A percentile compares a stretch with the other conserved stretches of the same genome.
phyloP scores from a whole-genome alignment of 148 eudicot species.

The Fagopyrum esculentum region DNA sequence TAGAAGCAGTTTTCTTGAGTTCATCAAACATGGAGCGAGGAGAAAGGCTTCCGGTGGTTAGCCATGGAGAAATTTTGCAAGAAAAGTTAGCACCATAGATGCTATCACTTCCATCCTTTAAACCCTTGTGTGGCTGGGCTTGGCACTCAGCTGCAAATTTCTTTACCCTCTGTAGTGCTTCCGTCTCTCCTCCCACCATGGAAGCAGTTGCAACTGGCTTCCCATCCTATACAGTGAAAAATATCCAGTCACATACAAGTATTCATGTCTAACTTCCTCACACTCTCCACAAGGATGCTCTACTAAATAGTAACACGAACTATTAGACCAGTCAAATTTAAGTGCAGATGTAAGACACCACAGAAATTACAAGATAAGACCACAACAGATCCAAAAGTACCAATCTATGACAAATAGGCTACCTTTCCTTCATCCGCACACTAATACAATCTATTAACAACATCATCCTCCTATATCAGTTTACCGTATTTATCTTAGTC shows the following conservation, averaged over 20 bases:
- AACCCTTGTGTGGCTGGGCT: slow-evolving; percentile 67
- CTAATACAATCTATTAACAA: no score
- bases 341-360: neutral
- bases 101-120: slow-evolving; percentile 62
- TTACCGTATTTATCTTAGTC: neutral
- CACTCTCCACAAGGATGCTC: neutral
- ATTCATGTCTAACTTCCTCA: slow-evolving; percentile 5
- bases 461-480: neutral
- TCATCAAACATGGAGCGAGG: slow-evolving; percentile 95
- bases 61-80: slow-evolving; percentile 98
- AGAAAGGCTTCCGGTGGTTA: slow-evolving; percentile 91
- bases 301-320: neutral
- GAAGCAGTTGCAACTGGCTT: slow-evolving; percentile 66
- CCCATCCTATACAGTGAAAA: slow-evolving; percentile 39
- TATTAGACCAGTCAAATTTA: neutral
- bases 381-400: neutral
- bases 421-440: neutral
- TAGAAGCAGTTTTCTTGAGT: slow-evolving; percentile 69
- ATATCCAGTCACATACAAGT: neutral
- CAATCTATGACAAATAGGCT: neutral
- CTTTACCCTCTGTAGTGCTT: slow-evolving; percentile 79
- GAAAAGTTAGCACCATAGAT: slow-evolving; percentile 94
- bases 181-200: slow-evolving; percentile 90
- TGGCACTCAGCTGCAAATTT: slow-evolving; percentile 80
- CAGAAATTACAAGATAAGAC: neutral